Conservation (phyloP, 2,329 filamentous ascomycete genomes). For the Sarocladiaceae sp. region DNA sequence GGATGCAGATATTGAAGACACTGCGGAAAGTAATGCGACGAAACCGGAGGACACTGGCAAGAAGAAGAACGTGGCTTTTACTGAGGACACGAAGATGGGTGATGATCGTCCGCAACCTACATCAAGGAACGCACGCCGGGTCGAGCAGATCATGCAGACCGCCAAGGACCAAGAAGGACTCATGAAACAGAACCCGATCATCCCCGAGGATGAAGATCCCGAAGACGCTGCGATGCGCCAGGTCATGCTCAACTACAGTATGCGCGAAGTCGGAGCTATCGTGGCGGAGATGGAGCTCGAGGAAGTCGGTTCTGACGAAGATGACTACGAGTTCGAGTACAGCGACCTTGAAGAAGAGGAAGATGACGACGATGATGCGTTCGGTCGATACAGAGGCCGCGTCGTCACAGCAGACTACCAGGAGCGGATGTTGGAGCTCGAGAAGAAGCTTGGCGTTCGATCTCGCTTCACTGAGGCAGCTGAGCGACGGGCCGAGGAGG, state of each 20-base stretch:
- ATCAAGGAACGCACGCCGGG: constrained; percentile 36
- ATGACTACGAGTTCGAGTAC: constrained; percentile 43
- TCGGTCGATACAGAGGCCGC: constrained; percentile 63
- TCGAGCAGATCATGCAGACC: constrained; percentile 51
- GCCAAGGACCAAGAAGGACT: constrained; percentile 49
- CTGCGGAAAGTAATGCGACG: neutral
- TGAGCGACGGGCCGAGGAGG: constrained; percentile 24
- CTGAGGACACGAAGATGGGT: constrained; percentile 49
- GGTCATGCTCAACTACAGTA: constrained; percentile 85
- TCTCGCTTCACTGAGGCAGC: constrained; percentile 48
- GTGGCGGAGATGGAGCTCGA: constrained; percentile 88
- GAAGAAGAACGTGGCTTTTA: constrained; percentile 59
- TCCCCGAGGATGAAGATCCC: constrained; percentile 67
- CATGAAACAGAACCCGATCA: constrained; percentile 39
- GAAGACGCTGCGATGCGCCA: constrained; percentile 76
- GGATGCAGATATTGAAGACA: neutral
- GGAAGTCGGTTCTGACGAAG: constrained; percentile 53
- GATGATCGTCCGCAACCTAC: constrained; percentile 2
- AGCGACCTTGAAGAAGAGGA: constrained; percentile 46
- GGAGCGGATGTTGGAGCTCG: constrained; percentile 77
- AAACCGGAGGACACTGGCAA: neutral
- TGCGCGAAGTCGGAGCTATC: constrained; percentile 83
- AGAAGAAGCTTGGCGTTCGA: constrained; percentile 64
- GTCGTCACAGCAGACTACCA: constrained; percentile 70
- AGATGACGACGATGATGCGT: constrained; percentile 68